phyloP scores from a whole-genome alignment of 768 basidiomycete genomes.

The Termitomyces sp. region DNA sequence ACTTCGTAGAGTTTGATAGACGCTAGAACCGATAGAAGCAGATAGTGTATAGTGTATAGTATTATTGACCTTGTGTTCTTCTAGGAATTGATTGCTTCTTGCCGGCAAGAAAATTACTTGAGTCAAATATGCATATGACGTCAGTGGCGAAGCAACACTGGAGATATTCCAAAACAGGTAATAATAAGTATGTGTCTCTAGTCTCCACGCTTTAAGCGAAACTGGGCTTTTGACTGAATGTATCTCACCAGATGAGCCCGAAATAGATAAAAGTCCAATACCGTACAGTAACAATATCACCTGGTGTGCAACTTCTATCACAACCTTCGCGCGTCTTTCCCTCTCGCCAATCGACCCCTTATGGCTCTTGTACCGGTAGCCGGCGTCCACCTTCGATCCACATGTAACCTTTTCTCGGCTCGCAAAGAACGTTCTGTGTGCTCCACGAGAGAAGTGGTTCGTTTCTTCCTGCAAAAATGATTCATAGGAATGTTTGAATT shows the following conservation, averaged over 20 bases:
- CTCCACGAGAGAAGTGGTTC: neutral
- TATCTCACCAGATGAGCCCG: no score
- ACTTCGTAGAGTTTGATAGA: neutral
- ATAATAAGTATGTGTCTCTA: no score
- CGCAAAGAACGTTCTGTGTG: neutral
- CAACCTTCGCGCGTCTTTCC: neutral
- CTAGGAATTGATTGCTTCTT: no score
- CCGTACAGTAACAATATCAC: no score
- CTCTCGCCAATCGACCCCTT: neutral
- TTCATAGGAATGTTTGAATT: neutral
- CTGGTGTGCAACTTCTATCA: neutral
- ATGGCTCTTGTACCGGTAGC: neutral
- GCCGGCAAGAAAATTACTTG: neutral
- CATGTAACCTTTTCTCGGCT: neutral
- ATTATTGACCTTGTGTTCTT: neutral
- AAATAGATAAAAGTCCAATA: neutral
- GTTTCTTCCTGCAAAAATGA: neutral
- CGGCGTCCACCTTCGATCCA: no score
- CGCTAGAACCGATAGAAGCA: neutral
- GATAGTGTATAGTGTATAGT: slow-evolving; percentile 4
- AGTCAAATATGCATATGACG: neutral
- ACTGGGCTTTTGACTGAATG: no score
- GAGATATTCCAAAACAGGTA: neutral
- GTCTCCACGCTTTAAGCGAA: no score
- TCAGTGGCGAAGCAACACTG: neutral